phyloP scores from a whole-genome alignment of 306 rosid species.

The Citrullus amarus region DNA sequence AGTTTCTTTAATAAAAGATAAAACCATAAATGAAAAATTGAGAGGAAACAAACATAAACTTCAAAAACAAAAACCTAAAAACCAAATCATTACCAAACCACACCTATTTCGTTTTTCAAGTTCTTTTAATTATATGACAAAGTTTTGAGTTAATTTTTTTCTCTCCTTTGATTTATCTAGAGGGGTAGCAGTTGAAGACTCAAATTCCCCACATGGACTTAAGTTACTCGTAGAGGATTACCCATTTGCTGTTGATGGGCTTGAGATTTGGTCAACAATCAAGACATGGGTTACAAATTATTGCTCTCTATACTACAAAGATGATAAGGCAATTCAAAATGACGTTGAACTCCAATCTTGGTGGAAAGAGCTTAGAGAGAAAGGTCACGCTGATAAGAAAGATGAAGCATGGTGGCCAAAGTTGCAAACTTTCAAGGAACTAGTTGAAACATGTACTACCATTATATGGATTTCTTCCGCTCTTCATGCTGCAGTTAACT shows the following conservation, averaged over 20 bases:
- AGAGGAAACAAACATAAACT: too few relatives aligned
- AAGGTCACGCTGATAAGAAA: background rate
- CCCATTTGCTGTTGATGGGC: background rate
- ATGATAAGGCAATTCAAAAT: background rate
- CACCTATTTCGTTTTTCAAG: too few relatives aligned
- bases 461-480: background rate
- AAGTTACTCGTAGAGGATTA: background rate
- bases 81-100: too few relatives aligned
- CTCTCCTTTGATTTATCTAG: background rate
- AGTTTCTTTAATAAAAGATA: too few relatives aligned
- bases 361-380: background rate
- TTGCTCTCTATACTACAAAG: background rate
- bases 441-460: background rate
- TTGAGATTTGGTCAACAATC: background rate
- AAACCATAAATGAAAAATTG: too few relatives aligned
- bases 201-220: background rate
- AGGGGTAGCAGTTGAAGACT: background rate
- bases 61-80: too few relatives aligned
- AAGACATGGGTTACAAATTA: background rate
- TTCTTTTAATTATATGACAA: too few relatives aligned
- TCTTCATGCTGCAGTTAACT: background rate
- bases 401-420: background rate
- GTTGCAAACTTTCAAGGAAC: background rate
- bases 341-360: background rate
- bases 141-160: too few relatives aligned